Evolutionary conservation across 2,329 filamentous ascomycete genomes (phyloP).

Genomic region (Cladophialophora exuberans): DNA sequence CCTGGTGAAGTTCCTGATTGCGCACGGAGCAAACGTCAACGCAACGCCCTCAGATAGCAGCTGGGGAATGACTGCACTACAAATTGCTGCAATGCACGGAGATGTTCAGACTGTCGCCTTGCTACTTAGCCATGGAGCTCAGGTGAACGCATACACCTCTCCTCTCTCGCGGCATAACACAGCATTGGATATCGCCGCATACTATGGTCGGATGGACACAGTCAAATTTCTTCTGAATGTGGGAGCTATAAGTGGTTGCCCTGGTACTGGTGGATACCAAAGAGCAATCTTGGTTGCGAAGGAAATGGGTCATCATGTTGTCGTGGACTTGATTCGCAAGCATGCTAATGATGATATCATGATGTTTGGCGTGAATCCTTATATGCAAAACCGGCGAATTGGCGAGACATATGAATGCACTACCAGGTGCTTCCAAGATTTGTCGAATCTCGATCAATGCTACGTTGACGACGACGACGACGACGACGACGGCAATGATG

Average conservation of each 20-base stretch:
- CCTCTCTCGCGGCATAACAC: not conserved
- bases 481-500: not conserved
- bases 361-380: not conserved
- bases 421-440: not conserved
- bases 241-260: not conserved
- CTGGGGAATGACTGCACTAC: not conserved
- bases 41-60: not conserved
- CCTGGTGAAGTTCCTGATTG: not conserved
- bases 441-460: not conserved
- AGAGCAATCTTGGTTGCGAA: not conserved
- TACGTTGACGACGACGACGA: not conserved
- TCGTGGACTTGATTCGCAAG: not conserved
- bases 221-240: constrained; percentile 1
- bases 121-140: not conserved
- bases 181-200: not conserved
- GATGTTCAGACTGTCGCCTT: not conserved
- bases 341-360: not conserved
- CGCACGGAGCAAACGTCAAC: not conserved
- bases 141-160: not conserved
- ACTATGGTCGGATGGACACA: not conserved
- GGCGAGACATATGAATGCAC: not conserved
- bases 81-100: not conserved
- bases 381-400: not conserved
- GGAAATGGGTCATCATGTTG: not conserved
- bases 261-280: not conserved